These are phyloP conservation scores for Clitopilus passeckerianus DNA, from an alignment of 768 basidiomycete genomes.

Conservation along the genomic window DNA sequence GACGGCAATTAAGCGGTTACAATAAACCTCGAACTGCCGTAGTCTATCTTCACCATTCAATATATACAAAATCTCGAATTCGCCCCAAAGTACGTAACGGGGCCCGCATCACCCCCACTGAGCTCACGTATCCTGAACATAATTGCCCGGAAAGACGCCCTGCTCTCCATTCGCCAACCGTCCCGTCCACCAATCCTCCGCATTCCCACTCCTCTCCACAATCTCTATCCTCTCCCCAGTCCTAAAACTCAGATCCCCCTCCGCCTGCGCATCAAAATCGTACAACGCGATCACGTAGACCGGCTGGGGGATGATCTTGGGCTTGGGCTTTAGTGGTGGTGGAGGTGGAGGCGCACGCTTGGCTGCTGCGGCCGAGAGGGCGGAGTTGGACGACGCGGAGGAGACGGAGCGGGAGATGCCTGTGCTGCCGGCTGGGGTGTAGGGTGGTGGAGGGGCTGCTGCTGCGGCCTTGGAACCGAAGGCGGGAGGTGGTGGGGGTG, in stretches of 20 bases:
- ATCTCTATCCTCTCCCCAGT: slow-evolving; percentile 90
- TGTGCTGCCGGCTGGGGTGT: slow-evolving; percentile 24
- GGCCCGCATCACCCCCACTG: not conserved
- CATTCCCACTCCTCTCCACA: slow-evolving; percentile 71
- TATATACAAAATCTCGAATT: not conserved
- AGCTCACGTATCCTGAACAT: not conserved
- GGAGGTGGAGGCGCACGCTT: slow-evolving; percentile 90
- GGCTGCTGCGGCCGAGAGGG: slow-evolving; percentile 34
- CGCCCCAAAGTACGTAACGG: not conserved
- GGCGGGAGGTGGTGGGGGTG: slow-evolving; percentile 50
- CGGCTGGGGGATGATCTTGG: slow-evolving; percentile 55
- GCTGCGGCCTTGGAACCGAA: slow-evolving; percentile 8
- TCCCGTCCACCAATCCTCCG: slow-evolving; percentile 99
- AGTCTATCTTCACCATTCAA: not conserved
- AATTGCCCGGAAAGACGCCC: slow-evolving; percentile 85
- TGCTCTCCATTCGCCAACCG: slow-evolving; percentile 64
- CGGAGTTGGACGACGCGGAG: slow-evolving; percentile 2
- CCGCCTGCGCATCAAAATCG: slow-evolving; percentile 93
- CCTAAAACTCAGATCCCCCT: slow-evolving; percentile 87
- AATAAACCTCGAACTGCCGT: too few species aligned
- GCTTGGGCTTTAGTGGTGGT: slow-evolving; percentile 86
- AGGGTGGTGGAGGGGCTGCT: slow-evolving; percentile 40
- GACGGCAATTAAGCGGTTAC: too few species aligned
- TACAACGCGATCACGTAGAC: slow-evolving; percentile 91
- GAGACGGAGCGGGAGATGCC: not conserved